Evolutionary conservation across 495 filamentous ascomycete genomes (phyloP).

Genomic region (Penicillium macrosclerotiorum): DNA sequence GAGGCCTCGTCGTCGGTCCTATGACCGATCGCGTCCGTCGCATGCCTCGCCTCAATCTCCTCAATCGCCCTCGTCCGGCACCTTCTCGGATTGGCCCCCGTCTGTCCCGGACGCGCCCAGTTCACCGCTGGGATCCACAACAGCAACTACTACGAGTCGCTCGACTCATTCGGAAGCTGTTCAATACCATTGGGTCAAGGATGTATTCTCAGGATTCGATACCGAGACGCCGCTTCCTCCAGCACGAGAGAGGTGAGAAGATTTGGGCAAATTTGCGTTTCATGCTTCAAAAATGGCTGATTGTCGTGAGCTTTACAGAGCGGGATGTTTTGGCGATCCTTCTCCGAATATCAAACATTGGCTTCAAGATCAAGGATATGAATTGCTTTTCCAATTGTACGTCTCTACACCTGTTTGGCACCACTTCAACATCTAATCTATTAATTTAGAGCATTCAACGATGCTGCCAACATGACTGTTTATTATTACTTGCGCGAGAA

Average conservation of each 20-base stretch:
- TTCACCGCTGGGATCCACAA: slow-evolving; percentile 37
- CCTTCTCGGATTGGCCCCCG: slow-evolving; percentile 37
- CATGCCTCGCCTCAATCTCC: slow-evolving; percentile 32
- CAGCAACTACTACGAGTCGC: slow-evolving; percentile 29
- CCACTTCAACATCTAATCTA: neutral
- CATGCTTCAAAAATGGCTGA: no score
- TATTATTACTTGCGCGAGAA: slow-evolving; percentile 53
- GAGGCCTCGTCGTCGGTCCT: slow-evolving; percentile 36
- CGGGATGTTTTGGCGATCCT: slow-evolving; percentile 47
- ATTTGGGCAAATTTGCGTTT: neutral
- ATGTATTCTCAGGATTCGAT: slow-evolving; percentile 43
- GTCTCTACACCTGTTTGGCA: slow-evolving; percentile 3
- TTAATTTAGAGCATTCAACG: slow-evolving; percentile 31
- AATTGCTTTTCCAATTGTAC: slow-evolving; percentile 47
- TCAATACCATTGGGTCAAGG: slow-evolving; percentile 52
- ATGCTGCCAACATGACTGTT: slow-evolving; percentile 49
- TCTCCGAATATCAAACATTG: slow-evolving; percentile 35
- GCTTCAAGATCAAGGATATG: slow-evolving; percentile 37
- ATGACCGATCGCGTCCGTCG: slow-evolving; percentile 36
- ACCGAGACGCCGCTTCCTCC: slow-evolving; percentile 39
- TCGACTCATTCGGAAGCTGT: slow-evolving; percentile 30
- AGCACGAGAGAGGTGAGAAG: slow-evolving; percentile 40
- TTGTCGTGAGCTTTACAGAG: slow-evolving; percentile 30
- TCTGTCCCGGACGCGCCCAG: slow-evolving; percentile 39
- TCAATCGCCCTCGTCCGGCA: slow-evolving; percentile 30